phyloP scores from a whole-genome alignment of 306 rosid species.

The Inga laurina region DNA sequence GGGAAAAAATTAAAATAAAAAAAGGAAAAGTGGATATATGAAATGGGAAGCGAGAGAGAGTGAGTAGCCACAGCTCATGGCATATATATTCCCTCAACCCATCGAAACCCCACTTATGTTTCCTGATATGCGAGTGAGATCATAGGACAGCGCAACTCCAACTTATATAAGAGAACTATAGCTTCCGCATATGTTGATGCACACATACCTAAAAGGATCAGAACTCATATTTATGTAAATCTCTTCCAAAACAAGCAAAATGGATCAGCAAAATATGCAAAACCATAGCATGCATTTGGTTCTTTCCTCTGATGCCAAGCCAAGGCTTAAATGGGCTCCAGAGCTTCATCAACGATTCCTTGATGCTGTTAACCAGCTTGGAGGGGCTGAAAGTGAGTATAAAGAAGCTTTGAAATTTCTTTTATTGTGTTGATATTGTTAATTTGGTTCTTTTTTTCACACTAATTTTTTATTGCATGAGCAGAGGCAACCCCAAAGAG shows the following conservation, averaged over 20 bases:
- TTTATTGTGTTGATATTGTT: background rate
- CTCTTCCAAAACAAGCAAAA: conserved; percentile 37
- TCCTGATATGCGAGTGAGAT: conserved; percentile 95
- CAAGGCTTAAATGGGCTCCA: conserved; percentile 81
- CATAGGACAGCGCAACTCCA: conserved; percentile 59
- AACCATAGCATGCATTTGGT: conserved; percentile 76
- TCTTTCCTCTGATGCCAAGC: conserved; percentile 91
- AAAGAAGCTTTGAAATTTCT: conserved; percentile 6
- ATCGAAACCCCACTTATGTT: conserved; percentile 90
- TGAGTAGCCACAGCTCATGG: conserved; percentile 69
- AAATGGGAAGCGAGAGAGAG: conserved; percentile 40
- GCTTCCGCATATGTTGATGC: conserved; percentile 39
- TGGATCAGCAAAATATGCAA: conserved; percentile 59
- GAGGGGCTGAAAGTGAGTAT: conserved; percentile 89
- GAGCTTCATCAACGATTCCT: conserved; percentile 89
- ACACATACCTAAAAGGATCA: conserved; percentile 39
- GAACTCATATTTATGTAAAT: conserved; percentile 41
- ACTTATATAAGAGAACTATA: conserved; percentile 58
- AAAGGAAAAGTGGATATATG: conserved; percentile 56
- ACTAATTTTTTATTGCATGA: conserved; percentile 5
- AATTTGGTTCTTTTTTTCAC: conserved; percentile 26
- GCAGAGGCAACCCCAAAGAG: conserved; percentile 98
- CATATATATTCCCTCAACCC: conserved; percentile 92
- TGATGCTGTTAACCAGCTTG: conserved; percentile 83
- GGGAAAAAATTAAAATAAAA: conserved; percentile 7